Evolutionary conservation across 2,329 filamentous ascomycete species (phyloP), one percentile per base, ranked within the genome.

Genomic region (Lasiodiplodia gonubiensis): DNA sequence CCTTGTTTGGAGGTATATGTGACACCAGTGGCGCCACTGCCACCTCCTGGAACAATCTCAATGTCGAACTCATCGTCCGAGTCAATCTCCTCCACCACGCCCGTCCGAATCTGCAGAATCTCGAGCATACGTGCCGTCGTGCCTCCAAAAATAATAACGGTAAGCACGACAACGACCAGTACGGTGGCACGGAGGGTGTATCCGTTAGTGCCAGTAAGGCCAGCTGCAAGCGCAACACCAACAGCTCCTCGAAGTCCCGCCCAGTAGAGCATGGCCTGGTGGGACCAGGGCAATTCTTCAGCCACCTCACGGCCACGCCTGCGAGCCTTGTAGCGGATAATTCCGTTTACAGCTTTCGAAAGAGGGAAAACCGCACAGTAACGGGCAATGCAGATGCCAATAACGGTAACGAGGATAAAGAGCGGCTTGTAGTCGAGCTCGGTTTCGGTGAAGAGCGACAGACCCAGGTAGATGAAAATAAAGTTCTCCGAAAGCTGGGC

Each of bases 251-350:
- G 92, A 35, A 99, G 85, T 30, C 95, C 95, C 18, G 95, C 95
- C 95, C 95, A 99, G 82, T 97, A 99, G n/a, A 99, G 88, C 95
- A 99, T 98, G n/a, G 92, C 93, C 80, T 98, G 95, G 80, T 98
- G 97, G 72, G 92, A 93, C 76, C 93, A 96, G 0, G 95, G 95
- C 42, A 99, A 83, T 78, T 98, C 95, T 71, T 98, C 94, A 18
- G 88, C 88, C 5, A 90, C 88, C 67, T 97, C 91, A 67, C 84
- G 86, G 27, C 93, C 93, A 65, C 90, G 87, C 59, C 92, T 88
- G 60, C 88, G 86, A 18, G 94, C 92, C 55, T 93, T 88, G 77
- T 97, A 97, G 68, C 92, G 88, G 72, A 96, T 93, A 75, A 97
- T 91, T 86, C 91, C 94, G 79, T 99, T 99, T 79, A 99, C 97